Base-by-base conservation (phyloP, 306 rosid species). In the Biancaea sappan region DNA sequence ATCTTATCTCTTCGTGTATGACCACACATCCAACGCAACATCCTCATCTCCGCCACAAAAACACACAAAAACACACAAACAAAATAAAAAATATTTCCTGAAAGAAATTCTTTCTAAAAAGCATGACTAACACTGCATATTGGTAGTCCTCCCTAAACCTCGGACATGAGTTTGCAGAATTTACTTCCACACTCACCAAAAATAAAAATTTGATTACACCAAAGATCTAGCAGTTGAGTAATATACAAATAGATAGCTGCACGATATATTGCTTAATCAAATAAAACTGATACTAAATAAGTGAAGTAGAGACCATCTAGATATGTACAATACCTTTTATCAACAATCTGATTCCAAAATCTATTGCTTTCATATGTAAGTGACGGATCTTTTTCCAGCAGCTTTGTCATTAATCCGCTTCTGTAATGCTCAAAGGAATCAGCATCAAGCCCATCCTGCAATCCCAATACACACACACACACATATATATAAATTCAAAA, bases 331-430 rank as follows among this genome's bases (percentile, higher is more conserved):
- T 59, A 94, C 97, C 96, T 92, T 80, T 88, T 90, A 52, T 91
- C 95, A 35, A 80, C 61, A 76, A 94, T 94, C 79, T 94, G 96
- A 73, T 15, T 77, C 98, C 98, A 94, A 16, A 81, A 80, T 73
- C 98, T 82, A 80, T 73, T 80, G 86, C 90, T 88, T 86, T 94
- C 92, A 37, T 90, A 88, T 22, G 84, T 53, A 69, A 94, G 98
- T 58, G 96, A 91, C 26, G 97, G 91, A 84, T 90, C 99, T 82
- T 94, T 94, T 91, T 91, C 98, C 82, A 94, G 82, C 71, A 94
- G 87, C 88, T 86, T 91, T 19, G 86, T 92, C 82, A 88, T 51
- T 51, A 94, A 76, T 21, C 97, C 97, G 74, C 73, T 91, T 86
- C 68, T 94, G 64, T 88, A 94, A 78, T 90, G 82, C 83, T 87